Evolutionary conservation across 2,329 filamentous ascomycete species (phyloP), one percentile per base, ranked within the genome.

Genomic region (Clonostachys rosea): DNA sequence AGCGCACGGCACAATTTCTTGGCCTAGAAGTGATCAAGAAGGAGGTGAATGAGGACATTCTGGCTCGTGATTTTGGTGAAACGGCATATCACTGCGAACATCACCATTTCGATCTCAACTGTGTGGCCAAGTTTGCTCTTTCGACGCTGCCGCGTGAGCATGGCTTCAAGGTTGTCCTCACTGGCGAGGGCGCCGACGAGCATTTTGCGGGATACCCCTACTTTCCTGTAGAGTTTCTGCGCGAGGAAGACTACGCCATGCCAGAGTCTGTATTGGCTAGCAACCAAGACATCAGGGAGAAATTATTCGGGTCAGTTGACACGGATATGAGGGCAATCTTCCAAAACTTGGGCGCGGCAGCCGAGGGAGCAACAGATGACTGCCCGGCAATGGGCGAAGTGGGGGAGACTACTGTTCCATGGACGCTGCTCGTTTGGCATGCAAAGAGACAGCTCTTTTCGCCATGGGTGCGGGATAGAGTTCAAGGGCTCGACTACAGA

Each of bases 131-230:
- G 50, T 74, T 69, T 49, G 67, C 68, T n/a, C 64, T 81, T 4
- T 74, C 74, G 1, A 66, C 67, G 30, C 53, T 74, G 1, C 66
- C 72, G 1, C 66, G 61, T 12, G 61, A 73, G 37, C 59, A 67
- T 10, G 76, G 75, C 8, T 67, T 74, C 56, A 78, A 78, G 49
- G 77, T 80, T 5, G 70, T 82, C 4, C 60, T 82, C 5, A 79
- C 75, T 0, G 69, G 70, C 18, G 74, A 78, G 54, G 75, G 75
- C 5, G 60, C 74, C 9, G 78, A 81, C 50, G 78, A 81, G 60
- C 66, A 73, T 44, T 81, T 81, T 54, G 70, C 64, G 3, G 78
- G 78, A 33, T 82, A 81, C 50, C 59, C 65, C 0, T 60, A 66
- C 42, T 74, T 74, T 47, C 54, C 68, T 1, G 59, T 67, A 1